phyloP scores from a whole-genome alignment of 371 early-diverging fungal genomes.

The Coemansia linderi region DNA sequence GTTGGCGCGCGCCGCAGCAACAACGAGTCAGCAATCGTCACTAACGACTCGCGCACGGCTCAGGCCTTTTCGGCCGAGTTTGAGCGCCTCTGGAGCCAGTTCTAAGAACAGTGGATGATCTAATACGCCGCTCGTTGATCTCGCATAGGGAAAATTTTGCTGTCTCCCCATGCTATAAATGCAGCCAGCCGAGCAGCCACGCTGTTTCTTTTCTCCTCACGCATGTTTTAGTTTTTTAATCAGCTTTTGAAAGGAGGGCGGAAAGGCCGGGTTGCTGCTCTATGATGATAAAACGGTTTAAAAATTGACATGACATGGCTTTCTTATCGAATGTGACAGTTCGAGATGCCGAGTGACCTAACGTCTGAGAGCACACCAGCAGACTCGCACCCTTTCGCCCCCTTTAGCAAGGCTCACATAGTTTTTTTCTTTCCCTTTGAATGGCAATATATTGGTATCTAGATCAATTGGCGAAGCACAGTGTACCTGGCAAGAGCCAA shows the following conservation, averaged over 20 bases:
- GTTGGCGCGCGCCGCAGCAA: constrained; percentile 62
- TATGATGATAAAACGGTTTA: constrained; percentile 20
- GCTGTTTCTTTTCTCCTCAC: constrained; percentile 7
- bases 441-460: background rate
- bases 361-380: constrained; percentile 25
- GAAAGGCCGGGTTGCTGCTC: constrained; percentile 8
- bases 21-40: constrained; percentile 63
- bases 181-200: background rate
- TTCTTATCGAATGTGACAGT: constrained; percentile 43
- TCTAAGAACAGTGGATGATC: constrained; percentile 19
- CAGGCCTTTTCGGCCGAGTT: constrained; percentile 60
- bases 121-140: background rate
- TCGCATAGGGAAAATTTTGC: constrained; percentile 1
- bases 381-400: background rate
- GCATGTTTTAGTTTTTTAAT: background rate
- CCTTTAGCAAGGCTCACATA: background rate
- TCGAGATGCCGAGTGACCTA: constrained; percentile 21
- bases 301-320: constrained; percentile 41
- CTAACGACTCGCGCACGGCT: constrained; percentile 60
- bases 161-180: background rate
- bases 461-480: background rate
- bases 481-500: background rate
- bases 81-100: constrained; percentile 59
- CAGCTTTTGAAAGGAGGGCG: background rate
- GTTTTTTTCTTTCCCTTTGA: background rate